Evolutionary conservation across 306 rosid genomes (phyloP), one percentile per base, ranked within the genome.

Genomic region (Styphnolobium japonicum): DNA sequence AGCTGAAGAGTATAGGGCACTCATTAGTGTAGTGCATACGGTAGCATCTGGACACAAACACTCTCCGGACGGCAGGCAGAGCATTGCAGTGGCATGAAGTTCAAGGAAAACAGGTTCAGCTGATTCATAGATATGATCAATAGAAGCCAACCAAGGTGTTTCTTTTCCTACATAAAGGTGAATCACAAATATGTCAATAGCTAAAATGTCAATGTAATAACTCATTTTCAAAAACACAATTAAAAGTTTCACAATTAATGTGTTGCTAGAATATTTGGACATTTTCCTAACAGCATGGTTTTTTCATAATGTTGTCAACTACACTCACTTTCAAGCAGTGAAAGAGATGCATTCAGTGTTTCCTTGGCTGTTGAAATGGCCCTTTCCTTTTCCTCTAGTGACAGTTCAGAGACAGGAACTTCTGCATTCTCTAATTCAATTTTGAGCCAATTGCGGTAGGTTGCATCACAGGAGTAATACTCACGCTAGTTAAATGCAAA

Each of bases 381-480:
- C 82, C 94, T 84, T 72, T 93, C 85, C 78, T 81, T 95, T 89
- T 95, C 99, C 79, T 93, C 99, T 48, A 29, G 51, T 77, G 99
- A 93, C 66, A 93, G 91, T 27, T 91, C 90, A 51, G 85, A 55
- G 31, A 75, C 80, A 64, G 91, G 76, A 80, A 86, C 90, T 79
- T 91, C 98, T 21, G 89, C 85, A 82, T 86, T 93, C 88, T 93
- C 97, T 60, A 90, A 56, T 83, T 93, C 97, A 85, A 89, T 77
- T 91, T 93, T 89, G 78, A 95, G 96, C 99, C 99, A 95, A 78
- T 87, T 92, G 86, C 97, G 99, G 82, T 95, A 95, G 85, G 92
- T 95, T 83, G 98, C 97, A 71, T 95, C 99, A 85, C 97, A 89
- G 72, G 98, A 93, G 86, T 93, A 93, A 85, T 91, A 95, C 80